A percentile compares a stretch with the other conserved stretches of the same genome.
Evolutionary conservation across 768 basidiomycete species (phyloP).

Genomic region (Mrakia gelida): DNA sequence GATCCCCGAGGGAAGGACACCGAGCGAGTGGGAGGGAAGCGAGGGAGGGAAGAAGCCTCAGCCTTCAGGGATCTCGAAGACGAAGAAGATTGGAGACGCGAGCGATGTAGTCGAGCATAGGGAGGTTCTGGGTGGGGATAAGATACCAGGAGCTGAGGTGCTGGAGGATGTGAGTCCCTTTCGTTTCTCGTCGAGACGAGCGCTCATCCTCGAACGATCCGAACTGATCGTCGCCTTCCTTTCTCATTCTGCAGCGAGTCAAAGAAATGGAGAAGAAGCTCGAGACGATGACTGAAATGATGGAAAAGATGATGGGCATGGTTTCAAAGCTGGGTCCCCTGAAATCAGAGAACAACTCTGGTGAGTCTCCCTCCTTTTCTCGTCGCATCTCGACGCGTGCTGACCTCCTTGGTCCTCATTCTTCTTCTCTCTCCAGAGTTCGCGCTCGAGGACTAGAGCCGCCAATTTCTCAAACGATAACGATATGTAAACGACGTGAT

Average conservation of each 20-base stretch:
- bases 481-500: too few relatives aligned
- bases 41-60: not conserved
- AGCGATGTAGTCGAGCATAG: constrained; percentile 7
- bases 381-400: not conserved
- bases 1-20: constrained; percentile 15
- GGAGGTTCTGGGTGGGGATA: not conserved
- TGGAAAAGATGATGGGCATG: constrained; percentile 16
- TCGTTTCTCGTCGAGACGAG: not conserved
- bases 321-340: not conserved
- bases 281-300: constrained; percentile 9
- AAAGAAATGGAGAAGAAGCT: constrained; percentile 11
- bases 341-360: not conserved
- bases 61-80: not conserved
- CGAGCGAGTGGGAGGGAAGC: not conserved
- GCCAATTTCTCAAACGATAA: too few relatives aligned
- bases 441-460: not conserved
- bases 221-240: not conserved
- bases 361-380: not conserved
- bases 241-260: not conserved
- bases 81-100: constrained; percentile 13
- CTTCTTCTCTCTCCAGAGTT: not conserved
- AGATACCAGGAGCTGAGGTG: not conserved
- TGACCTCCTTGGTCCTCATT: not conserved
- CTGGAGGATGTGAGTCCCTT: not conserved
- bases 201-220: not conserved